Evolutionary conservation across 2,329 filamentous ascomycete genomes (phyloP).

Genomic region (Calonectria leucothoes): DNA sequence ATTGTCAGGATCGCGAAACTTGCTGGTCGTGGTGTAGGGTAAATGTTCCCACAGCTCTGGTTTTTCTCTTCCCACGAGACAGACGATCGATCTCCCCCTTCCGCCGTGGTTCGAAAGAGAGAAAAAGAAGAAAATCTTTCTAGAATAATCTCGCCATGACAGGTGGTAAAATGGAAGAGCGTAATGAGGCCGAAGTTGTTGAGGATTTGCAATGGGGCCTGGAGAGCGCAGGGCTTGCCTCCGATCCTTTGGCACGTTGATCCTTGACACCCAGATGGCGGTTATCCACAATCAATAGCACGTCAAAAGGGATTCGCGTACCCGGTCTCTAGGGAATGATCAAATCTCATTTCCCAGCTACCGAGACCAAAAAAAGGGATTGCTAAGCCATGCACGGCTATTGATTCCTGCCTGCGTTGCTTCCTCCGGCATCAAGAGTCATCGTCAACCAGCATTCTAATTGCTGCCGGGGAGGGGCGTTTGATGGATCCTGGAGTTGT

Average conservation of each 20-base stretch:
- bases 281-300: neutral
- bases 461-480: neutral
- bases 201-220: neutral
- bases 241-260: neutral
- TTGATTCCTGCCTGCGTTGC: neutral
- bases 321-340: neutral
- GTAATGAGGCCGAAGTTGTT: neutral
- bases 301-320: neutral
- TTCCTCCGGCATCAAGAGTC: neutral
- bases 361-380: neutral
- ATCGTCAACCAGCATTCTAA: neutral
- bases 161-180: neutral
- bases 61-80: neutral
- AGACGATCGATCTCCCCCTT: too few relatives aligned
- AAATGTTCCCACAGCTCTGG: neutral
- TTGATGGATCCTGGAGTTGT: neutral
- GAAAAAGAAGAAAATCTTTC: neutral
- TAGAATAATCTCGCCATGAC: neutral
- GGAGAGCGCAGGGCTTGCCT: neutral
- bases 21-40: neutral
- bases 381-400: neutral
- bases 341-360: neutral
- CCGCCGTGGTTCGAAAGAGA: too few relatives aligned
- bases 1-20: neutral
- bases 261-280: neutral